These are phyloP conservation scores for Cercospora sojina DNA, from an alignment of 2,329 filamentous ascomycete genomes.

Conservation along the genomic window DNA sequence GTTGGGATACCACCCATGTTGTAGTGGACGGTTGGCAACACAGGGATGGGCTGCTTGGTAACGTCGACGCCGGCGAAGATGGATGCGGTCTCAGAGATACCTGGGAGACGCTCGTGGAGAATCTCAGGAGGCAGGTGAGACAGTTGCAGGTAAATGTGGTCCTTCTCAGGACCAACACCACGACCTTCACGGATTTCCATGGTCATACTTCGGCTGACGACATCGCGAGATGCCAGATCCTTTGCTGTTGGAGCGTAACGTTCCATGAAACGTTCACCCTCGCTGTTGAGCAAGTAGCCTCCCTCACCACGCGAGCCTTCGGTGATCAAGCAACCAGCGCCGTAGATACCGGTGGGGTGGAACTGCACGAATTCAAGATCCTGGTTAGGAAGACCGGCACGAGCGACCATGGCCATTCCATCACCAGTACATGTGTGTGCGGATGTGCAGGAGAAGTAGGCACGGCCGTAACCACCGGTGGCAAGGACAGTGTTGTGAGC, in stretches of 20 bases:
- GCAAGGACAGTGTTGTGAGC: conserved; percentile 95
- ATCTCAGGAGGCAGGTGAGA: conserved; percentile 91
- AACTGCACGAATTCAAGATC: conserved; percentile 99
- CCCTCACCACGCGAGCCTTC: conserved; percentile 97
- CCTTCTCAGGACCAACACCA: conserved; percentile 94
- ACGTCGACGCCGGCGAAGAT: conserved; percentile 98
- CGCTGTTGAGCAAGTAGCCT: conserved; percentile 94
- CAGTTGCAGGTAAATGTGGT: conserved; percentile 97
- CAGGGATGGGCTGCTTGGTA: conserved; percentile 92
- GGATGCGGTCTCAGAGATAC: conserved; percentile 96
- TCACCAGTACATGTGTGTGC: conserved; percentile 99
- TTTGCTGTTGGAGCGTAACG: conserved; percentile 96
- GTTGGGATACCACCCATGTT: conserved; percentile 99
- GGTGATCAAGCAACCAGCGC: conserved; percentile 95
- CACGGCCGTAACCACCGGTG: conserved; percentile 94
- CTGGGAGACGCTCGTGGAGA: conserved; percentile 91
- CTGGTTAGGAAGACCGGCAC: conserved; percentile 96
- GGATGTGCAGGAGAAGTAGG: conserved; percentile 97
- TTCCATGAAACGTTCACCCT: conserved; percentile 99
- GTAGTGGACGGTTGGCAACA: conserved; percentile 96
- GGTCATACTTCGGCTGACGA: conserved; percentile 97
- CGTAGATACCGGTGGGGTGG: conserved; percentile 98
- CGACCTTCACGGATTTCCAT: conserved; percentile 96
- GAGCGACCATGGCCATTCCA: conserved; percentile 98
- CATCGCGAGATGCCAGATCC: conserved; percentile 93